Conservation (phyloP, 179 eudicot genomes). For the Sideroxylon spinosum region DNA sequence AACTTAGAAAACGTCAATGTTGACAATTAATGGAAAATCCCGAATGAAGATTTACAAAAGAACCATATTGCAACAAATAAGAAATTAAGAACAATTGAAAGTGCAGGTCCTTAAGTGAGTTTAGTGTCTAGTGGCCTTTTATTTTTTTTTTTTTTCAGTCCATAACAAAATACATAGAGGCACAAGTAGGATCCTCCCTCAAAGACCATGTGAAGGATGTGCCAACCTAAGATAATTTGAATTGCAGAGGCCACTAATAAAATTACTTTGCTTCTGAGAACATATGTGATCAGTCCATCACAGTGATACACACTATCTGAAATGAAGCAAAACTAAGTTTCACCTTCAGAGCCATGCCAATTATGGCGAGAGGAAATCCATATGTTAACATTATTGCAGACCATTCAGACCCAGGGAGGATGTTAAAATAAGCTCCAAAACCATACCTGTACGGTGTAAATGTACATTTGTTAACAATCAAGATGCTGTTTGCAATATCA, state of each 20-base stretch:
- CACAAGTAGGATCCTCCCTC: background rate
- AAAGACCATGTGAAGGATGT: background rate
- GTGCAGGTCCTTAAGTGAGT: too few relatives aligned
- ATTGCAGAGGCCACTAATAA: background rate
- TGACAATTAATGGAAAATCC: too few relatives aligned
- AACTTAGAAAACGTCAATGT: too few relatives aligned
- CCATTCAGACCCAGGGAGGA: slow-evolving; percentile 98
- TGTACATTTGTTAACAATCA: slow-evolving; percentile 1
- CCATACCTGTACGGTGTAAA: slow-evolving; percentile 61
- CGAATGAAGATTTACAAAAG: too few relatives aligned
- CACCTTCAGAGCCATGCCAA: slow-evolving; percentile 99
- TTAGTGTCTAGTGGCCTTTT: too few relatives aligned
- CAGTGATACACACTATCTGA: background rate
- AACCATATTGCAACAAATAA: too few relatives aligned
- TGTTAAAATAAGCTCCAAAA: slow-evolving; percentile 93
- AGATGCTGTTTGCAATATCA: background rate
- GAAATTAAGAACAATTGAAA: too few relatives aligned
- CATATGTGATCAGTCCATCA: background rate
- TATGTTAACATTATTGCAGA: slow-evolving; percentile 96
- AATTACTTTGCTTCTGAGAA: background rate
- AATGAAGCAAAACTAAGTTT: background rate
- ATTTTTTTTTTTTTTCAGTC: too few relatives aligned
- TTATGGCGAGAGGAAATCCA: slow-evolving; percentile 94
- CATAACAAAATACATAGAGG: background rate
- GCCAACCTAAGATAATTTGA: slow-evolving; percentile 4